Percentiles rank a stretch among this genome's conserved stretches.
These are phyloP conservation scores for Penicillium sp. DNA, from an alignment of 2,329 filamentous ascomycete genomes.

Conservation along the genomic window DNA sequence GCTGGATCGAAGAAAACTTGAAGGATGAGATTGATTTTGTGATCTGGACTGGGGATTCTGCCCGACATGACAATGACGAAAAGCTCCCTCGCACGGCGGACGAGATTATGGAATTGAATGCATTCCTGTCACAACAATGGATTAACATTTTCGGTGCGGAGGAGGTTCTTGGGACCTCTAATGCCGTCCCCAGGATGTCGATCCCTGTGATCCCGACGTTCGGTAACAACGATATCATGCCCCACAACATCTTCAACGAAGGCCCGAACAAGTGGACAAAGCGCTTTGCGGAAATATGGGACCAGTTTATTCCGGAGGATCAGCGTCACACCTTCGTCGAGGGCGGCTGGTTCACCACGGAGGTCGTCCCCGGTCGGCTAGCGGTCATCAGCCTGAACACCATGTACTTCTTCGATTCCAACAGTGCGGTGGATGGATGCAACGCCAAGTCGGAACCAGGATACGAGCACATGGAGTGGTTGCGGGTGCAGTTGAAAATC, in stretches of 20 bases:
- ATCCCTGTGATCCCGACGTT: conserved; percentile 86
- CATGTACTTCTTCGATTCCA: conserved; percentile 91
- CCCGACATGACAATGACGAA: conserved; percentile 85
- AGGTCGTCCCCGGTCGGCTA: conserved; percentile 81
- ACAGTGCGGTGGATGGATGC: conserved; percentile 91
- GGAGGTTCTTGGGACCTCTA: conserved; percentile 43
- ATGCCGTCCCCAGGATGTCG: conserved; percentile 55
- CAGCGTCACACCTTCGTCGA: conserved; percentile 88
- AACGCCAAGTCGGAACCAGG: conserved; percentile 75
- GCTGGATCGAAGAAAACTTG: conserved; percentile 78
- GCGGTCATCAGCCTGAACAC: conserved; percentile 95
- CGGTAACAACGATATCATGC: conserved; percentile 96
- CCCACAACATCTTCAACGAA: conserved; percentile 85
- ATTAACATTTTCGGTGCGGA: conserved; percentile 64
- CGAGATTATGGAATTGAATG: conserved; percentile 77
- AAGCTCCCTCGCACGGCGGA: conserved; percentile 68
- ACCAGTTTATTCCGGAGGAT: conserved; percentile 81
- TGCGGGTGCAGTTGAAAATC: conserved; percentile 81
- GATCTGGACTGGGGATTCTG: conserved; percentile 88
- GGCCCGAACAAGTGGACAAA: conserved; percentile 87
- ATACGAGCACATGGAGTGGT: conserved; percentile 94
- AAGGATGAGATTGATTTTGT: conserved; percentile 82
- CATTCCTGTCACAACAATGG: conserved; percentile 72
- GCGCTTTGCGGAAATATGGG: conserved; percentile 76
- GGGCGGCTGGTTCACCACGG: conserved; percentile 91